Conservation (phyloP, 345 rosid genomes). For the Lepidium africanum region DNA sequence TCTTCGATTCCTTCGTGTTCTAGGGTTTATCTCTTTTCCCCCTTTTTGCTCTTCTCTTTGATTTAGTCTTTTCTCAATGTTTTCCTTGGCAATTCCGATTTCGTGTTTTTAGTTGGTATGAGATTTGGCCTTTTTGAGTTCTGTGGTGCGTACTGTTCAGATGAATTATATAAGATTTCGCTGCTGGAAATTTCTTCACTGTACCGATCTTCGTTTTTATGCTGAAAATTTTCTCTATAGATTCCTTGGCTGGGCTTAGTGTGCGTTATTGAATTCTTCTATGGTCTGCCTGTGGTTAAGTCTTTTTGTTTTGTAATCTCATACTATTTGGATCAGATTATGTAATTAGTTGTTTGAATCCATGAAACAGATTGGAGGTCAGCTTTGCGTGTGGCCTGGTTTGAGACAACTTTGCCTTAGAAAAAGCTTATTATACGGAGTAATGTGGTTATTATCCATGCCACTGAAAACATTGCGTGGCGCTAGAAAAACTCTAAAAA, state of each 20-base stretch:
- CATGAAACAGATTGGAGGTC: conserved; percentile 54
- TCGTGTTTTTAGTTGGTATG: conserved; percentile 6
- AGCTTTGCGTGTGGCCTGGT: conserved; percentile 75
- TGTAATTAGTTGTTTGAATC: not conserved
- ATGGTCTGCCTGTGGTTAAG: not conserved
- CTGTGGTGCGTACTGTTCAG: not conserved
- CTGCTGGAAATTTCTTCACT: not conserved
- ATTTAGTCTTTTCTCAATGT: not conserved
- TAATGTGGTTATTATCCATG: conserved; percentile 59
- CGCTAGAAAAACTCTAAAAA: conserved; percentile 80
- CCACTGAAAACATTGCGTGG: conserved; percentile 91
- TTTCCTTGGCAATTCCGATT: conserved; percentile 7
- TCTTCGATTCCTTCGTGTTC: conserved; percentile 65
- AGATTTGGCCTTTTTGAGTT: not conserved
- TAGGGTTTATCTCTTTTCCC: conserved; percentile 35
- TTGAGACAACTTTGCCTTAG: conserved; percentile 77
- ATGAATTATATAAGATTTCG: not conserved
- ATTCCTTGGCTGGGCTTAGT: not conserved
- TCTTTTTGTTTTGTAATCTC: not conserved
- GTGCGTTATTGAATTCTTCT: not conserved
- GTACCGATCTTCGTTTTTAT: conserved; percentile 7
- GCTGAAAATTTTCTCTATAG: not conserved
- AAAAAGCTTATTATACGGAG: conserved; percentile 76
- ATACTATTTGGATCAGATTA: not conserved
- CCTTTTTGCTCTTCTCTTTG: not conserved